Base-by-base conservation (phyloP, 1,284 basidiomycete species). In the Exsudoporus floridanus region DNA sequence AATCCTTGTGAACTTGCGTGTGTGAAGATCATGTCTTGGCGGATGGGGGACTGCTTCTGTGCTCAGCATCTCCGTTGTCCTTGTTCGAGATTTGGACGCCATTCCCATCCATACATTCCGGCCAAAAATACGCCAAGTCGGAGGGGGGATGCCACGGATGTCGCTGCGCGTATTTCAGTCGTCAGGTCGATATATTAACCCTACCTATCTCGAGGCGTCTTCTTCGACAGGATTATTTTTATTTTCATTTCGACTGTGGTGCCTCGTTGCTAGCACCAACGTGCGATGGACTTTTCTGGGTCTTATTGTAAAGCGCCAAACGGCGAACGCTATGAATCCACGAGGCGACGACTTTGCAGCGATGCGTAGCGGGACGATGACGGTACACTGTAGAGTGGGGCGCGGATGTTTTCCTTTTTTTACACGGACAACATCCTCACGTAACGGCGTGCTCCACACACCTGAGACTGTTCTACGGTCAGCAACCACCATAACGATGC, bases 401-500 rank as follows among this genome's bases (percentile, higher is more conserved):
- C n/a, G 25, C 25, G 30, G 34, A 10, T 19, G 25, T 10, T 31
- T 48, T 19, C 36, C 54, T 28, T 54, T 54, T n/a, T 43, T 44
- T 28, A 9, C 27, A 28, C 7, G 2, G 23, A 23, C 4, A 5
- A 5, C 5, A 4, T 10, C n/a, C n/a, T 28, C 27, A 5, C 28
- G 28, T 30, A 30, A 30, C 27, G 37, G 23, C 21, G 21, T 38
- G 36, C 23, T 23, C 23, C 23, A 23, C 23, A 3, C 3, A 5
- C 23, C 23, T 21, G 19, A 9, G 37, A 8, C 16, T 6, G 16
- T 19, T 28, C n/a, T 10, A 9, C 18, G 19, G 27, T 53, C 44
- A 34, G 23, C 46, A 37, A 57, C 50, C 25, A 46, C 48, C 57
- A 38, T 4, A 1, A n/a, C 36, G 46, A 62, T 64, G 57, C 53